Conservation (phyloP, 352 stramenopile genomes). For the Phytophthora nicotianae region DNA sequence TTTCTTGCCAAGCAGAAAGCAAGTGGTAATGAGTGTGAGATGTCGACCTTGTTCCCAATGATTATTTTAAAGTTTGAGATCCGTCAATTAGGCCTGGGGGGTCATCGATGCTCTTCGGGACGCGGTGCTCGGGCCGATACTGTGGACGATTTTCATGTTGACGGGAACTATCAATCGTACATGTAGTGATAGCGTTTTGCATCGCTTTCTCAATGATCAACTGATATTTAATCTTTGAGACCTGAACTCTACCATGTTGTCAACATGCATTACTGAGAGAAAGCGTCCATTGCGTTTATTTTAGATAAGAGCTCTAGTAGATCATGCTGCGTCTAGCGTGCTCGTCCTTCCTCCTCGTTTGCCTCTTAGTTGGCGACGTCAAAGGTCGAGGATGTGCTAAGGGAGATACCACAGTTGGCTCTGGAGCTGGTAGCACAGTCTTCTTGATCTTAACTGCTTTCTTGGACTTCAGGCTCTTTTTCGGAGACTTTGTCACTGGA, state of each 20-base stretch:
- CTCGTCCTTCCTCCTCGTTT: not conserved
- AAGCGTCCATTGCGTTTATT: conserved; percentile 15
- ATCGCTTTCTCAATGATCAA: conserved; percentile 72
- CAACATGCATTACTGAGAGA: conserved; percentile 74
- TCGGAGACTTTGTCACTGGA: conserved; percentile 14
- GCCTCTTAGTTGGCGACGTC: conserved; percentile 12
- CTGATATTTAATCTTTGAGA: conserved; percentile 90
- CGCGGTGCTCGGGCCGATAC: conserved; percentile 44
- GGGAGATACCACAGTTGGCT: not conserved
- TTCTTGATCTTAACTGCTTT: conserved; percentile 5
- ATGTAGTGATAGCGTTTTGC: not conserved
- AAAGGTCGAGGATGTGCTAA: conserved; percentile 8
- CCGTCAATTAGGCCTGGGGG: conserved; percentile 59
- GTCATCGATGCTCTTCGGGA: conserved; percentile 30
- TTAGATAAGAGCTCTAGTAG: conserved; percentile 7
- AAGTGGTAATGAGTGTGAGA: not conserved
- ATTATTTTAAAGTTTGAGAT: conserved; percentile 90
- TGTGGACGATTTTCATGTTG: conserved; percentile 80
- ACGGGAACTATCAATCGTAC: conserved; percentile 46
- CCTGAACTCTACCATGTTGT: conserved; percentile 68
- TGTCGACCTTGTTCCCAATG: conserved; percentile 45
- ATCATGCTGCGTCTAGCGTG: conserved; percentile 24
- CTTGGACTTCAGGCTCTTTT: conserved; percentile 6
- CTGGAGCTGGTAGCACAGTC: not conserved
- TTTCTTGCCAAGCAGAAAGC: not conserved